Base-by-base conservation (phyloP, 306 rosid species). In the Ziziphus jujuba region DNA sequence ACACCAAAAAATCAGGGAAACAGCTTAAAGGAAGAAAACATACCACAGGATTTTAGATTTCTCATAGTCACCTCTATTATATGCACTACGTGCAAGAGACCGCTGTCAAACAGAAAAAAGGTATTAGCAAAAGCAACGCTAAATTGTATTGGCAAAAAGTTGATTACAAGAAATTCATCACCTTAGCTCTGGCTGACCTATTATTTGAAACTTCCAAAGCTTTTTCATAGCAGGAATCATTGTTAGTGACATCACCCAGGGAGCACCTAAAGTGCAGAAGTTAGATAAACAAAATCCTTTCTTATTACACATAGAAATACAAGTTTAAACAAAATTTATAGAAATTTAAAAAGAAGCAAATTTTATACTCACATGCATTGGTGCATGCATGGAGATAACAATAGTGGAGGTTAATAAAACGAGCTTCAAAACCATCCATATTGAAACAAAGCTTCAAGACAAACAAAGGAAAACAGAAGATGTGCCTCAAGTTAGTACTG, bases 21-120 rank as follows among this genome's bases (percentile, higher is more conserved):
- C 7, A 44, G 19, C 24, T 17, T 31, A 4, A 33, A 24, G 19
- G 6, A 73, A 70, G 34, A 38, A 59, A 69, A 61, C 48, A 19
- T 69, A 81, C 89, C 89, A 84, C 2, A 90, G 75, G 65, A 70
- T 65, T 87, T 84, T 86, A 34, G 98, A 83, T 59, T 54, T 71
- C 80, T 79, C 84, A 67, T 86, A 93, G 48, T 93, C 97, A 76
- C 96, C 98, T 83, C 95, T 90, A 72, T 86, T 86, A 78, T 93
- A 93, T n/a, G 98, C 98, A 86, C 84, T 90, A 56, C 91, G 96
- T 54, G 98, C 98, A 72, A 93, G 95, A 58, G 97, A 83, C 57
- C 96, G 80, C 98, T 93, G 84, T 52, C 71, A 83, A 72, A 12
- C 51, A 59, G 61, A 72, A 69, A 51, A 72, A 59, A 58, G 13